phyloP scores from a whole-genome alignment of 495 filamentous ascomycete species.

The Jackrogersella minutella region DNA sequence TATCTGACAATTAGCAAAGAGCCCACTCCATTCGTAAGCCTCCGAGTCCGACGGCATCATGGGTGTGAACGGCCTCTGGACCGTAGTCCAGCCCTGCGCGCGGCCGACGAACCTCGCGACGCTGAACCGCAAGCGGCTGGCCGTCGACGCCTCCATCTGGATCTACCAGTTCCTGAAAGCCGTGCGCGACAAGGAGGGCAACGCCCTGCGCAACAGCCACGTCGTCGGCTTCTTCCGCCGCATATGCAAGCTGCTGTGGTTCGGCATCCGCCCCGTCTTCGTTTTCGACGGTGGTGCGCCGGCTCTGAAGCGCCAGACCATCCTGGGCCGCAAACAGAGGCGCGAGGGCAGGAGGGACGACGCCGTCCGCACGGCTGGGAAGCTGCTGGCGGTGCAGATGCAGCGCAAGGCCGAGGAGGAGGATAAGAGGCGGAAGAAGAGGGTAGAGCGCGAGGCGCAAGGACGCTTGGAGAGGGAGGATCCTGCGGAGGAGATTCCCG shows the following conservation, averaged over 20 bases:
- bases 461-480: constrained; percentile 51
- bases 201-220: constrained; percentile 93
- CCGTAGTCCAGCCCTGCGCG: constrained; percentile 89
- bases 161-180: constrained; percentile 99
- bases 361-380: constrained; percentile 88
- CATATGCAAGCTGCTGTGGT: constrained; percentile 95
- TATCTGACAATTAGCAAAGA: too few relatives aligned
- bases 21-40: too few relatives aligned
- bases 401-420: constrained; percentile 88
- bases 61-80: constrained; percentile 99
- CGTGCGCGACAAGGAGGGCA: constrained; percentile 97
- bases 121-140: constrained; percentile 91
- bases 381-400: constrained; percentile 91
- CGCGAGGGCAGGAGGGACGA: constrained; percentile 92
- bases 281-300: constrained; percentile 98
- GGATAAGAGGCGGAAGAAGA: constrained; percentile 66
- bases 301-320: constrained; percentile 87
- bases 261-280: constrained; percentile 96
- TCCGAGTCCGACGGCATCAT: constrained; percentile 57
- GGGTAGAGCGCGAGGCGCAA: constrained; percentile 40
- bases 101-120: constrained; percentile 92
- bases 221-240: constrained; percentile 97
- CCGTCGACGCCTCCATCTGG: constrained; percentile 98
- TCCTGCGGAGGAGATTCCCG: constrained; percentile 71
- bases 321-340: constrained; percentile 76